Evolutionary conservation across 371 early-diverging fungal genomes (phyloP).

Genomic region (Mortierella sp.): DNA sequence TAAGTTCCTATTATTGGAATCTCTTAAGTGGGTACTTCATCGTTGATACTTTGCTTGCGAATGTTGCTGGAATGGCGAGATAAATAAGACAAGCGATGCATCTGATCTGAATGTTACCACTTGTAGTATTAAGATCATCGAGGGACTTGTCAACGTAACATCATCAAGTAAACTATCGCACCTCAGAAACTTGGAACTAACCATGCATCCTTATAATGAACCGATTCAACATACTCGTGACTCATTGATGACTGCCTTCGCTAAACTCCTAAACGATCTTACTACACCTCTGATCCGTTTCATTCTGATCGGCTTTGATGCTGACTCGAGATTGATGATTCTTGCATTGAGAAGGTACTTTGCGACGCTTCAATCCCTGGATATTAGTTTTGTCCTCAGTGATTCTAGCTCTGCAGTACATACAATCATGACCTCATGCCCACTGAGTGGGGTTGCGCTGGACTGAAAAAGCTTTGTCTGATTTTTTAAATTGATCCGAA

Average conservation of each 20-base stretch:
- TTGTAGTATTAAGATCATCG: too few species aligned
- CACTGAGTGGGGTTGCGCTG: not conserved
- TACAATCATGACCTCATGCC: slow-evolving; percentile 5
- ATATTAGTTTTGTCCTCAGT: not conserved
- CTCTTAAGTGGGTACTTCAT: too few species aligned
- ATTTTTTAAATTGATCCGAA: not conserved
- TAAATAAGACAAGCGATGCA: too few species aligned
- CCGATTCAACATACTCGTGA: too few species aligned
- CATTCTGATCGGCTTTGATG: not conserved
- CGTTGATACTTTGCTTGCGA: too few species aligned
- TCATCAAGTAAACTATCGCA: too few species aligned
- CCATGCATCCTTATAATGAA: too few species aligned
- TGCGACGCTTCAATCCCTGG: not conserved
- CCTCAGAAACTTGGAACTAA: too few species aligned
- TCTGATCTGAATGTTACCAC: too few species aligned
- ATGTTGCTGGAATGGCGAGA: too few species aligned
- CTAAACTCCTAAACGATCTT: not conserved
- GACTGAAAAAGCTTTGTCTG: not conserved
- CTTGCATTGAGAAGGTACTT: not conserved
- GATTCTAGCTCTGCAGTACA: slow-evolving; percentile 1
- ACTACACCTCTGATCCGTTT: not conserved
- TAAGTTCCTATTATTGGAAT: too few species aligned
- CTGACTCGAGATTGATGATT: not conserved
- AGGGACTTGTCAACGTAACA: too few species aligned
- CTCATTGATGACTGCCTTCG: not conserved